phyloP scores from a whole-genome alignment of 164 flowering plant species.

The Umbellularia californica region DNA sequence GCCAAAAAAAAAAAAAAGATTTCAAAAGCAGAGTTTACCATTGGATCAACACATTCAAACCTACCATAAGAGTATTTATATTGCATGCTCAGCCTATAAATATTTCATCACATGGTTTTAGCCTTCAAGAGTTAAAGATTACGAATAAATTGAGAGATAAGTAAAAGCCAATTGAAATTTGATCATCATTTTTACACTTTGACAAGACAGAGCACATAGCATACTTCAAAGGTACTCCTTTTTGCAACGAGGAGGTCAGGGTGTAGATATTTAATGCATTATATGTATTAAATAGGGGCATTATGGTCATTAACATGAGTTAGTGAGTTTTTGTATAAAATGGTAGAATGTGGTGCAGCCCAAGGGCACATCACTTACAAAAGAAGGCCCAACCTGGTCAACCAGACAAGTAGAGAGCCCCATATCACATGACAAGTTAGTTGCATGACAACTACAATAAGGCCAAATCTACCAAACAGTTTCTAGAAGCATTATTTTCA shows the following conservation, averaged over 20 bases:
- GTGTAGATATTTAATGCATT: no score
- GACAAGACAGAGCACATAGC: not conserved
- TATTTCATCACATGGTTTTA: not conserved
- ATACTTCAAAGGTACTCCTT: not conserved
- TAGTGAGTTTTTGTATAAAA: no score
- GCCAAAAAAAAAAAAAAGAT: not conserved
- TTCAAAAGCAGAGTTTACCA: not conserved
- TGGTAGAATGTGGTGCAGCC: no score
- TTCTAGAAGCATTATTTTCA: no score
- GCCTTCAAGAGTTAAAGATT: not conserved
- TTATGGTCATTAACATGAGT: no score
- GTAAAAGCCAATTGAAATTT: not conserved
- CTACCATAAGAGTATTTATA: not conserved
- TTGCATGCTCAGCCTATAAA: not conserved
- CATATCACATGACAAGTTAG: no score
- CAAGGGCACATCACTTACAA: no score
- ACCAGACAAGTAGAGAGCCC: no score
- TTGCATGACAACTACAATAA: no score
- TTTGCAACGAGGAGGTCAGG: not conserved
- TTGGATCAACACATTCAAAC: not conserved
- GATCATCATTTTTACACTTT: not conserved
- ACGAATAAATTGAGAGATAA: not conserved
- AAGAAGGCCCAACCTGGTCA: no score
- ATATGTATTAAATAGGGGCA: no score
- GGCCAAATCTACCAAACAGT: no score